Evolutionary conservation across 2,329 filamentous ascomycete species (phyloP).

Genomic region (Talaromyces sp.): DNA sequence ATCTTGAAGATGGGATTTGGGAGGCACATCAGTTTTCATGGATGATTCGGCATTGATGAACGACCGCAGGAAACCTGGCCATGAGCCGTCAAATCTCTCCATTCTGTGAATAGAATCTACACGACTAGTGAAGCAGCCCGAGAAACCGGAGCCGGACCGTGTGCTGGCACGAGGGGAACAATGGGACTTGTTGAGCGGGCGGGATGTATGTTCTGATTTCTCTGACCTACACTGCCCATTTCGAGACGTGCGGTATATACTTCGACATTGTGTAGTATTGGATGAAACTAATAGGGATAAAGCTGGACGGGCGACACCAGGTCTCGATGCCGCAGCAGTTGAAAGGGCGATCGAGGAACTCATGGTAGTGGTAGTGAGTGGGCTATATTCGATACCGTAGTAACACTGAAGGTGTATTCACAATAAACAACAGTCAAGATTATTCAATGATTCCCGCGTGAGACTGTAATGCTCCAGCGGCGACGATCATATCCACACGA

Average conservation of each 20-base stretch:
- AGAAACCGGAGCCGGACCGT: conserved; percentile 15
- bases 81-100: conserved; percentile 25
- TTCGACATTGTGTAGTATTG: conserved; percentile 9
- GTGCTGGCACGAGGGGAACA: conserved; percentile 12
- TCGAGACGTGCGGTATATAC: conserved; percentile 15
- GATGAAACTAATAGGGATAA: conserved; percentile 12
- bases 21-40: neutral
- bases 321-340: conserved; percentile 5
- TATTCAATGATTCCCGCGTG: conserved; percentile 7
- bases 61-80: conserved; percentile 35
- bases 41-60: conserved; percentile 20
- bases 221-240: conserved; percentile 9
- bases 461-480: conserved; percentile 4
- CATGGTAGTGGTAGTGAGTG: conserved; percentile 16
- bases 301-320: conserved; percentile 10
- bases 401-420: neutral
- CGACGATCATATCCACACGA: conserved; percentile 22
- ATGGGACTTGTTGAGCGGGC: conserved; percentile 10
- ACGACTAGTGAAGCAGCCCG: conserved; percentile 7
- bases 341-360: conserved; percentile 16
- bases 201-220: conserved; percentile 12
- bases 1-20: conserved; percentile 7
- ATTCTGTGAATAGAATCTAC: conserved; percentile 27
- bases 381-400: neutral
- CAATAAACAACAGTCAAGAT: neutral